Percentiles rank a stretch among this genome's conserved stretches.
These are phyloP conservation scores for Colletotrichum cordylinicola DNA, from an alignment of 2,329 filamentous ascomycete species.

Conservation along the genomic window DNA sequence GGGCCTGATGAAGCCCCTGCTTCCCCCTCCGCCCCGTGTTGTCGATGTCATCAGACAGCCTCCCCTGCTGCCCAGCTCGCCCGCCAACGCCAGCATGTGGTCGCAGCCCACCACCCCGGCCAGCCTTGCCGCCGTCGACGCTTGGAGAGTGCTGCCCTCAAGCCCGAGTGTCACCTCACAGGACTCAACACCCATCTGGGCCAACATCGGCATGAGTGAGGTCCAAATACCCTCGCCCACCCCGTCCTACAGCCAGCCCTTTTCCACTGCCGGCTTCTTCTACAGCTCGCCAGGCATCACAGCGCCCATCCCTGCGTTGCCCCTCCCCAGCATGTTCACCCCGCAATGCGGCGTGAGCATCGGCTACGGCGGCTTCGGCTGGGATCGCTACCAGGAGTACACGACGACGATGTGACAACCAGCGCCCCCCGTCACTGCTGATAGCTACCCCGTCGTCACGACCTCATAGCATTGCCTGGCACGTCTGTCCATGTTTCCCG, in stretches of 20 bases:
- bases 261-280: conserved; percentile 74
- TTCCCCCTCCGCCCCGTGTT: conserved; percentile 85
- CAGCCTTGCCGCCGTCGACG: conserved; percentile 74
- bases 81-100: conserved; percentile 80
- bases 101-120: conserved; percentile 66
- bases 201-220: conserved; percentile 76
- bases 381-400: conserved; percentile 87
- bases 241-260: conserved; percentile 80
- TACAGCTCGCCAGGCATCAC: conserved; percentile 81
- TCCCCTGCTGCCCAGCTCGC: conserved; percentile 84
- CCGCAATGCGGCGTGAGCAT: conserved; percentile 83
- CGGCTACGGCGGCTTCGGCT: conserved; percentile 81
- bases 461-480: conserved; percentile 45
- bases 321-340: conserved; percentile 85
- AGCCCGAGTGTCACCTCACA: conserved; percentile 80
- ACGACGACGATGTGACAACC: conserved; percentile 85
- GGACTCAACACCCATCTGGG: conserved; percentile 81
- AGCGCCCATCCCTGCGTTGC: conserved; percentile 76
- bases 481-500: conserved; percentile 35
- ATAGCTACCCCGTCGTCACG: conserved; percentile 53
- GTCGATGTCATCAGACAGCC: conserved; percentile 89
- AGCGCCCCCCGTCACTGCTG: conserved; percentile 49
- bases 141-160: conserved; percentile 91
- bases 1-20: conserved; percentile 84
- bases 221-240: conserved; percentile 79